A percentile compares a stretch with the other conserved stretches of the same genome.
Evolutionary conservation across 208 protist species (phyloP).

Genomic region (Leishmania mexicana): DNA sequence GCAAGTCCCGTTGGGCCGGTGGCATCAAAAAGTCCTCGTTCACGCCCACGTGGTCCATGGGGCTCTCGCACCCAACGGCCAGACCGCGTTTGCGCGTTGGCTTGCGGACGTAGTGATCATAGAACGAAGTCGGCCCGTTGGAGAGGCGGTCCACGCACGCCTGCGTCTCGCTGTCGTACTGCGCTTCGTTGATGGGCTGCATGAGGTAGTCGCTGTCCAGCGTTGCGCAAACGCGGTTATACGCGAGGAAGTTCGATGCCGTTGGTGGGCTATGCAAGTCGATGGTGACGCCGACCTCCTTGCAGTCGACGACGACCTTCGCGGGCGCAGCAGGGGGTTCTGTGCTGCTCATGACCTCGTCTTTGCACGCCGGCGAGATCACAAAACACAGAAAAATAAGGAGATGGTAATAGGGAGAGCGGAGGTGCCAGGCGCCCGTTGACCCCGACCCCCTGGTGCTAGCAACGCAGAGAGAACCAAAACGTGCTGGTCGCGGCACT

Average conservation of each 20-base stretch:
- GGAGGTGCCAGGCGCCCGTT: neutral
- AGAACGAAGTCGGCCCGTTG: constrained; percentile 48
- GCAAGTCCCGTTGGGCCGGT: constrained; percentile 36
- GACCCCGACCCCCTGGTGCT: neutral
- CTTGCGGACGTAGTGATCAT: constrained; percentile 58
- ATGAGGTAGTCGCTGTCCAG: constrained; percentile 65
- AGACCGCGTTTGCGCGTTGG: constrained; percentile 53
- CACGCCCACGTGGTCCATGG: constrained; percentile 26
- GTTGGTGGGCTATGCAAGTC: constrained; percentile 44
- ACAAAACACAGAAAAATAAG: neutral
- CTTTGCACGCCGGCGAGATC: neutral
- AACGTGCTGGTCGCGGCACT: neutral
- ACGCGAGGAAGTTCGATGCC: constrained; percentile 50
- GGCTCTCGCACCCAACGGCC: constrained; percentile 42
- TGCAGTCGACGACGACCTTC: constrained; percentile 23
- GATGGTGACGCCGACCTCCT: constrained; percentile 43
- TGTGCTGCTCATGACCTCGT: constrained; percentile 3
- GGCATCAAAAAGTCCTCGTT: constrained; percentile 42
- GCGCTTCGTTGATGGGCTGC: constrained; percentile 73
- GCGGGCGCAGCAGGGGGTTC: constrained; percentile 6
- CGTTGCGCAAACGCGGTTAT: constrained; percentile 48
- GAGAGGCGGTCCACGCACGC: constrained; percentile 55
- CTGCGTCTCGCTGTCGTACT: constrained; percentile 80
- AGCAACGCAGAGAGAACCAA: neutral
- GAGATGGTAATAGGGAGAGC: neutral